phyloP scores from a whole-genome alignment of 768 basidiomycete species.

The Suillus clintonianus region DNA sequence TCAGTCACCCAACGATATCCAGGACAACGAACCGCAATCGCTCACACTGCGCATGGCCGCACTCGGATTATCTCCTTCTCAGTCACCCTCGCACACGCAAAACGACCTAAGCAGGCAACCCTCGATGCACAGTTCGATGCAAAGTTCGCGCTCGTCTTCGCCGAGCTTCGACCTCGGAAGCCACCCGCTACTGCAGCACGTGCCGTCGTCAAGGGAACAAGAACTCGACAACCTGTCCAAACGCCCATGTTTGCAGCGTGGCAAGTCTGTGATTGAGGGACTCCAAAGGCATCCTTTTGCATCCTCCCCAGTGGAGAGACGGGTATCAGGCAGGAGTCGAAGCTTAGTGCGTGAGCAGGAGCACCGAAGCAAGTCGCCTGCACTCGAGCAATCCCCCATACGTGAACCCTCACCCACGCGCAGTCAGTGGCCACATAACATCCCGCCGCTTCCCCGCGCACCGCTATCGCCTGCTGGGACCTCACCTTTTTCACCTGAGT shows the following conservation, averaged over 20 bases:
- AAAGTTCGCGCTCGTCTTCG: slow-evolving; percentile 1
- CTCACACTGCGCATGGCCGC: slow-evolving; percentile 37
- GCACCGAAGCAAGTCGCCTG: slow-evolving; percentile 1
- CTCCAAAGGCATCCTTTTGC: background rate
- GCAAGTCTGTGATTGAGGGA: background rate
- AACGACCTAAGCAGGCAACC: background rate
- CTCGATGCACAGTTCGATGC: background rate
- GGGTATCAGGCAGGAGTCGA: slow-evolving; percentile 1
- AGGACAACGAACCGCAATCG: slow-evolving; percentile 17
- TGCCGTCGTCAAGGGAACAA: slow-evolving; percentile 16
- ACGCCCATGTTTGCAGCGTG: background rate
- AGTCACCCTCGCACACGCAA: background rate
- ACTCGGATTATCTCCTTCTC: slow-evolving; percentile 14
- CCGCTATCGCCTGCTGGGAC: slow-evolving; percentile 12
- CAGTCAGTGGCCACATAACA: slow-evolving; percentile 17
- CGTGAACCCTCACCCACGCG: slow-evolving; percentile 13
- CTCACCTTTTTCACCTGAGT: background rate
- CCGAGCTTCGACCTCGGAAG: background rate
- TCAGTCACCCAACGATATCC: slow-evolving; percentile 10
- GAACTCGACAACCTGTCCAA: background rate
- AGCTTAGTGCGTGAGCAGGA: slow-evolving; percentile 13
- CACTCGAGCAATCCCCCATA: background rate
- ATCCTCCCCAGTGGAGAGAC: background rate
- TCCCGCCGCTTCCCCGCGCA: slow-evolving; percentile 31
- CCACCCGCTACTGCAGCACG: background rate